Conservation (phyloP, 768 basidiomycete genomes). For the Daedaleopsis nitida region DNA sequence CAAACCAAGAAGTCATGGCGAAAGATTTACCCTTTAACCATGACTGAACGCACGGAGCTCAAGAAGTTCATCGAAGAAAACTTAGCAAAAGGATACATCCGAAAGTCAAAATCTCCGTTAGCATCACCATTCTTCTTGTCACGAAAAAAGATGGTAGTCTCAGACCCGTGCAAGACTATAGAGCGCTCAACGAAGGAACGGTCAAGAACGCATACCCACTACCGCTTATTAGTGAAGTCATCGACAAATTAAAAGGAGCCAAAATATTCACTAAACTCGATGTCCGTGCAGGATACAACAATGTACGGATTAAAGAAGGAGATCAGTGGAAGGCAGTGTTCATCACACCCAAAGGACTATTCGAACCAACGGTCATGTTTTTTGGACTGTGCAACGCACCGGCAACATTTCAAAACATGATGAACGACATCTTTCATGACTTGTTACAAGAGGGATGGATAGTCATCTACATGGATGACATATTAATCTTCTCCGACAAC, state of each 20-base stretch:
- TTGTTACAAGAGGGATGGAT: conserved; percentile 37
- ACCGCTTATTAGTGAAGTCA: conserved; percentile 33
- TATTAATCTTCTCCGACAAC: conserved; percentile 28
- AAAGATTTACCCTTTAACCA: conserved; percentile 20
- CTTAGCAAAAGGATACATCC: conserved; percentile 22
- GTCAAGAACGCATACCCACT: conserved; percentile 37
- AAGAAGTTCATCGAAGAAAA: conserved; percentile 28
- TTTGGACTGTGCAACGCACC: conserved; percentile 39
- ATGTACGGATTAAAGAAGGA: conserved; percentile 40
- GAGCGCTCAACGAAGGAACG: conserved; percentile 35
- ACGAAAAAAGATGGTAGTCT: conserved; percentile 31
- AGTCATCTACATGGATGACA: conserved; percentile 47
- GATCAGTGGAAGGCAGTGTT: conserved; percentile 48
- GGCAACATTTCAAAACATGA: conserved; percentile 39
- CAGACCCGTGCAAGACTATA: conserved; percentile 28
- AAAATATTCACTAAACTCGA: conserved; percentile 34
- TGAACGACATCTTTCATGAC: conserved; percentile 36
- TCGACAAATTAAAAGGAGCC: conserved; percentile 26
- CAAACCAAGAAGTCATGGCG: conserved; percentile 2
- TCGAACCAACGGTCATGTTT: conserved; percentile 44
- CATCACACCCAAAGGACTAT: conserved; percentile 37
- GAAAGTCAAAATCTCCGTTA: conserved; percentile 23
- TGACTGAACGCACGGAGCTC: conserved; percentile 15
- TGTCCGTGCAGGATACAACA: conserved; percentile 37
- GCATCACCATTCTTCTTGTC: conserved; percentile 32